Percentiles rank a stretch among this genome's conserved stretches.
Conservation (phyloP, 495 filamentous ascomycete species). For the Cladorrhinum samala region DNA sequence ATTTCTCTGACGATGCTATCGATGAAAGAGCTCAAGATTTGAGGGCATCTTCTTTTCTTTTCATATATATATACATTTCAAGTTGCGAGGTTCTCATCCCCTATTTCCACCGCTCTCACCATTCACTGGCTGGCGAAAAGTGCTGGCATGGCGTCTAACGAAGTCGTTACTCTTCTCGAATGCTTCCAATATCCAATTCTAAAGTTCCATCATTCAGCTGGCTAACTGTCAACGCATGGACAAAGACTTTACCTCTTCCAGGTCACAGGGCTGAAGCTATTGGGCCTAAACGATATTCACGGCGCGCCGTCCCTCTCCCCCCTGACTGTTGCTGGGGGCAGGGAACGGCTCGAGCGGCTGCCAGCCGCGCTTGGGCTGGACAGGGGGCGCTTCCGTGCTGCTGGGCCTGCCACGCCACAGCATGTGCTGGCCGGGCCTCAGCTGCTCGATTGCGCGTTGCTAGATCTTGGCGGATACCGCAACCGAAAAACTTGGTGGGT, state of each 20-base stretch:
- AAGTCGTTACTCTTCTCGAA: background rate
- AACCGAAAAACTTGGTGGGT: too few species aligned
- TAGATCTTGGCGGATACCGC: too few species aligned
- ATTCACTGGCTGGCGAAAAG: background rate
- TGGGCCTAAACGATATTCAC: background rate
- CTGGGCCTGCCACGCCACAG: too few species aligned
- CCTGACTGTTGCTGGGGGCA: background rate
- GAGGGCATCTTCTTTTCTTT: background rate
- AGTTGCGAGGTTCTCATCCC: background rate
- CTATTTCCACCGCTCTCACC: background rate
- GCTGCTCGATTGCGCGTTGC: too few species aligned
- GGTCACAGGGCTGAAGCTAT: background rate
- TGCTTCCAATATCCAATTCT: background rate
- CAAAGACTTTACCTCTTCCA: background rate
- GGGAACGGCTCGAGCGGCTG: too few species aligned
- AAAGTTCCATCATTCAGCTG: background rate
- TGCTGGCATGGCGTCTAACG: background rate
- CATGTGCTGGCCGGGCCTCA: too few species aligned
- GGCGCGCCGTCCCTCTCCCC: background rate
- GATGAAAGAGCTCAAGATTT: background rate
- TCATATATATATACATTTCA: background rate
- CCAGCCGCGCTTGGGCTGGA: background rate
- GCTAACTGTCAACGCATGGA: background rate
- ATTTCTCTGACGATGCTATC: background rate
- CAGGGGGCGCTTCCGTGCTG: background rate